Evolutionary conservation across 345 rosid genomes (phyloP), one percentile per base, ranked within the genome.

Genomic region (Linum lewisii): DNA sequence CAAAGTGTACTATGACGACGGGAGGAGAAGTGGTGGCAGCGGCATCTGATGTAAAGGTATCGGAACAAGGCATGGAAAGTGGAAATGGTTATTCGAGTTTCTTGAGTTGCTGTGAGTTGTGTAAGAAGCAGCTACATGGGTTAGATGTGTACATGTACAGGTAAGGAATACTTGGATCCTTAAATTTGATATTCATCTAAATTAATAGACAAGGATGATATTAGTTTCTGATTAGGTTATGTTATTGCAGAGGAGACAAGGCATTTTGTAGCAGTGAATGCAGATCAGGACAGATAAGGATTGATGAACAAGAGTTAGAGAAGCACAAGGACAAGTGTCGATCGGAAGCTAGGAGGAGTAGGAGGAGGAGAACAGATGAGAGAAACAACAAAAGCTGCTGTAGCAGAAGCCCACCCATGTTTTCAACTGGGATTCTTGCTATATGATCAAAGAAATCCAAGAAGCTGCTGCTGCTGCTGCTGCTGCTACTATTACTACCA

Each of bases 261-360:
- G 98, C 79, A 0, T 92, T 84, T 69, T 90, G 94, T 38, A 90
- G 96, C 75, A 52, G 65, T 6, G 96, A 86, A 63, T 92, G 98
- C 66, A 69, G 96, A 57, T 83, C 90, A 11, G 70, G 66, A 52
- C 87, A 85, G 25, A 86, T 88, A 62, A 67, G 63, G 59, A 76
- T 61, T 47, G 90, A 88, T n/a, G 93, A 88, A 56, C 15, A 42
- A 42, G 16, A 42, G 16, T 4, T 11, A 16, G 4, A 42, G 47
- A 42, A 42, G 47, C 47, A 11, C 16, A 61, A 72, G 68, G 83
- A 86, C 66, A 79, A 66, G 70, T 84, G 90, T 74, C 72, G 78
- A n/a, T n/a, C n/a, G n/a, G n/a, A n/a, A n/a, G n/a, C n/a, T n/a
- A n/a, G n/a, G n/a, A n/a, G n/a, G n/a, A n/a, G n/a, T n/a, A n/a